Evolutionary conservation across 139 green algal genomes (phyloP), one percentile per base, ranked within the genome.

Genomic region (Chlorella vulgaris): DNA sequence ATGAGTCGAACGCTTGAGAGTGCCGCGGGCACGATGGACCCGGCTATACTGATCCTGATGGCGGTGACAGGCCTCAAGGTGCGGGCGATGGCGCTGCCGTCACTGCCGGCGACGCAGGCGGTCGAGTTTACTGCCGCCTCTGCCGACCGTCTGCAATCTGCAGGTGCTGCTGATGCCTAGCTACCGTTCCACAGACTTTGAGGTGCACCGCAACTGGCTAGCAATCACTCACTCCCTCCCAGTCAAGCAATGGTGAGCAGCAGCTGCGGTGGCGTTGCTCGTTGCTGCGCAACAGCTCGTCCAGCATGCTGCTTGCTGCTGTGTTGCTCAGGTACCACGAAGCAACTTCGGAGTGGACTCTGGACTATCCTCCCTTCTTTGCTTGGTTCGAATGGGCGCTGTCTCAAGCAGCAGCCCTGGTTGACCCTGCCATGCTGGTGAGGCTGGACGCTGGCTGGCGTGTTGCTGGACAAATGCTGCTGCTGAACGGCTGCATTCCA

Each of bases 291-390:
- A n/a, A n/a, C n/a, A n/a, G n/a, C n/a, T n/a, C n/a, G n/a, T n/a
- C n/a, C n/a, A n/a, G n/a, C n/a, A n/a, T n/a, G n/a, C n/a, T n/a
- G n/a, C n/a, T n/a, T n/a, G n/a, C n/a, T n/a, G n/a, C n/a, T n/a
- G n/a, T n/a, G n/a, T n/a, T n/a, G n/a, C n/a, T n/a, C 78, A 84
- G 80, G 80, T 84, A 84, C 43, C 40, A 33, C 19, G 80, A 84
- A 13, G 40, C 42, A 28, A 97, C 93, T 0, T 98, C 94, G 0
- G 70, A 93, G 67, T 99, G 96, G 96, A 99, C 96, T 0, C 83
- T 99, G 60, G 96, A 99, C 85, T 99, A 99, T 80, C 96, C 96
- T 7, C 96, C 96, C 1, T 80, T 99, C 4, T 99, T 99, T 77
- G 96, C 96, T 3, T 98, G 93, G 92, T 96, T 98, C 69, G 95